Conservation (phyloP, 192 early-diverging fungal species). For the Linnemannia schmuckeri region DNA sequence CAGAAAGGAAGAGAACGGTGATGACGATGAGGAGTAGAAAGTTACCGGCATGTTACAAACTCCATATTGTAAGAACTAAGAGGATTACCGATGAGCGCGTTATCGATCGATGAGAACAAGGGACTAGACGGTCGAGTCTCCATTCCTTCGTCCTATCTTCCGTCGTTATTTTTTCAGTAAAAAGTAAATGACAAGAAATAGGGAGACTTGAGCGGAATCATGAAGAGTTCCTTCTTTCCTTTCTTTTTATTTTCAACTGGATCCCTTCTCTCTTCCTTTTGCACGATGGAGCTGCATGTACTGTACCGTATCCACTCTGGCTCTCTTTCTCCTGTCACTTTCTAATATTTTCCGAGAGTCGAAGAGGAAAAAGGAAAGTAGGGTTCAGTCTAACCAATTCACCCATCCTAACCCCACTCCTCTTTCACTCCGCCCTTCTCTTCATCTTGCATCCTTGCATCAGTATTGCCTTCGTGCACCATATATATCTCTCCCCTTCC, state of each 20-base stretch:
- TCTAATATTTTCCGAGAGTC: background rate
- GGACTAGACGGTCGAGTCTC: background rate
- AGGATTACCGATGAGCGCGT: background rate
- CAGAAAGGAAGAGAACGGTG: background rate
- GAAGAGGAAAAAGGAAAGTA: background rate
- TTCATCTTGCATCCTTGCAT: background rate
- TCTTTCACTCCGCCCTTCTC: background rate
- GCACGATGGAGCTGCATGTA: background rate
- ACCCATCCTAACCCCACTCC: background rate
- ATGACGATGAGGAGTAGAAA: background rate
- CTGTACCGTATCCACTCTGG: background rate
- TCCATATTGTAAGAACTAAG: background rate
- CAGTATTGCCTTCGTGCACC: background rate
- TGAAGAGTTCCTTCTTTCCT: background rate
- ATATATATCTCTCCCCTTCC: background rate
- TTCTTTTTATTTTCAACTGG: background rate
- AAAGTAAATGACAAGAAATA: background rate
- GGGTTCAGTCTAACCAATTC: background rate
- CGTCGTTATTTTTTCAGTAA: background rate
- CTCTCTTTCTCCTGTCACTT: background rate
- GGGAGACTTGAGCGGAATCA: background rate
- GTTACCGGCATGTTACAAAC: background rate
- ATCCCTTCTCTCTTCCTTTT: background rate
- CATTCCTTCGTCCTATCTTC: background rate
- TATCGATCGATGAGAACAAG: background rate